These are phyloP conservation scores for Fragosphaeria purpurea DNA, from an alignment of 2,329 filamentous ascomycete genomes.

Conservation along the genomic window DNA sequence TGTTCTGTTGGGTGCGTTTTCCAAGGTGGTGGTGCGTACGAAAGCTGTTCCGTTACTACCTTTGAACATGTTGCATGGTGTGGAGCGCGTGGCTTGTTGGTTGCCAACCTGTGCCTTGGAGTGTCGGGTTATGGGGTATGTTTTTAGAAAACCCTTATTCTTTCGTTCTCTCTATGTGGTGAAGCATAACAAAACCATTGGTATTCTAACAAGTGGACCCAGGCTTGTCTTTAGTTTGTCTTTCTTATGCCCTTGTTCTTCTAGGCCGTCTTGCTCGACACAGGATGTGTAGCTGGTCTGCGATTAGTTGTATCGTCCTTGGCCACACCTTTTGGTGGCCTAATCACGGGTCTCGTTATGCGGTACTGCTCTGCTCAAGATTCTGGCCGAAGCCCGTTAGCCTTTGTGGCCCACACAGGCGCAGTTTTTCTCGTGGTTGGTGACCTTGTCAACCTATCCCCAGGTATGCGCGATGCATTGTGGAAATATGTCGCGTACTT, in stretches of 20 bases:
- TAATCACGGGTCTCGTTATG: conserved; percentile 49
- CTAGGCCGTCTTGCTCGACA: conserved; percentile 54
- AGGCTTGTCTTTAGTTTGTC: conserved; percentile 35
- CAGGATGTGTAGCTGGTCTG: conserved; percentile 52
- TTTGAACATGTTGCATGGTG: conserved; percentile 45
- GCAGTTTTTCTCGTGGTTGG: conserved; percentile 42
- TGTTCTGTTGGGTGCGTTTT: conserved; percentile 32
- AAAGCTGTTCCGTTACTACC: conserved; percentile 44
- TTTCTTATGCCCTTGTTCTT: conserved; percentile 65
- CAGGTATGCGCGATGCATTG: conserved; percentile 34
- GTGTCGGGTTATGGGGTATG: conserved; percentile 47
- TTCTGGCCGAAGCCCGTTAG: conserved; percentile 34
- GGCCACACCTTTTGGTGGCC: conserved; percentile 45
- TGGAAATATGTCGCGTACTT: conserved; percentile 36
- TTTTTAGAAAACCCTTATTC: conserved; percentile 5
- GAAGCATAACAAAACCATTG: no score
- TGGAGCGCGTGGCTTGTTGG: conserved; percentile 42
- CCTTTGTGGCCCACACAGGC: conserved; percentile 41
- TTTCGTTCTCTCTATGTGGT: background rate
- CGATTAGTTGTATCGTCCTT: conserved; percentile 55
- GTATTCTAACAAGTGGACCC: no score
- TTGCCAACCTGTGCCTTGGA: conserved; percentile 50
- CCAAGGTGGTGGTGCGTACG: conserved; percentile 38
- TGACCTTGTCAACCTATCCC: conserved; percentile 30
- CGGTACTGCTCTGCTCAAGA: conserved; percentile 24